phyloP scores from a whole-genome alignment of 2,329 filamentous ascomycete genomes.

The Fulvia fulva region DNA sequence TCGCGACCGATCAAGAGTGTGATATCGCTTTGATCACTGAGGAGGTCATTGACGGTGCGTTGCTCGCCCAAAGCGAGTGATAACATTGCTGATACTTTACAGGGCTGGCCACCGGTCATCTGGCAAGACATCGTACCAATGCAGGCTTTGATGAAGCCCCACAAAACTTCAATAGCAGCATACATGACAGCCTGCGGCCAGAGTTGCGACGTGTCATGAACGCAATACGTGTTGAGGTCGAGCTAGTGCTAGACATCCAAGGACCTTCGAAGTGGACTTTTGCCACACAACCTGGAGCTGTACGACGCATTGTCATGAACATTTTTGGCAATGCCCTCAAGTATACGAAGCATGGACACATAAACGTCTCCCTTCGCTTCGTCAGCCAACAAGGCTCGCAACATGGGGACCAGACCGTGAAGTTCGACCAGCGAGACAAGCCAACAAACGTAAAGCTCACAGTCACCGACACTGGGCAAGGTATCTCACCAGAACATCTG shows the following conservation, averaged over 20 bases:
- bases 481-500: conserved; percentile 62
- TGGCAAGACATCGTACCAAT: conserved; percentile 14
- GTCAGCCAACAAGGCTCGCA: not conserved
- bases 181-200: conserved; percentile 1
- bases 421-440: conserved; percentile 11
- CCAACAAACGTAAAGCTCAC: conserved; percentile 15
- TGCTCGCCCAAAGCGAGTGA: not conserved
- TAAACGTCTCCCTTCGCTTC: conserved; percentile 30
- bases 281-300: conserved; percentile 35
- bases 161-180: not conserved
- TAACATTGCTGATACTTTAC: not conserved
- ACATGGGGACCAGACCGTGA: not conserved
- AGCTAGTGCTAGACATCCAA: conserved; percentile 40
- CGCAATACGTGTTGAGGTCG: conserved; percentile 18
- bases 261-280: conserved; percentile 19
- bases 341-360: conserved; percentile 41
- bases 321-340: conserved; percentile 47
- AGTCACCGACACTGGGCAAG: conserved; percentile 62
- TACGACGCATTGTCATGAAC: conserved; percentile 46
- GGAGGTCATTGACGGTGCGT: conserved; percentile 20
- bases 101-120: conserved; percentile 13
- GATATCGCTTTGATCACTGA: conserved; percentile 18
- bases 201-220: conserved; percentile 15
- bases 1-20: conserved; percentile 18
- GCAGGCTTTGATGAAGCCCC: conserved; percentile 15